Evolutionary conservation across 2,329 filamentous ascomycete species (phyloP).

Genomic region (Epichloe sibirici): DNA sequence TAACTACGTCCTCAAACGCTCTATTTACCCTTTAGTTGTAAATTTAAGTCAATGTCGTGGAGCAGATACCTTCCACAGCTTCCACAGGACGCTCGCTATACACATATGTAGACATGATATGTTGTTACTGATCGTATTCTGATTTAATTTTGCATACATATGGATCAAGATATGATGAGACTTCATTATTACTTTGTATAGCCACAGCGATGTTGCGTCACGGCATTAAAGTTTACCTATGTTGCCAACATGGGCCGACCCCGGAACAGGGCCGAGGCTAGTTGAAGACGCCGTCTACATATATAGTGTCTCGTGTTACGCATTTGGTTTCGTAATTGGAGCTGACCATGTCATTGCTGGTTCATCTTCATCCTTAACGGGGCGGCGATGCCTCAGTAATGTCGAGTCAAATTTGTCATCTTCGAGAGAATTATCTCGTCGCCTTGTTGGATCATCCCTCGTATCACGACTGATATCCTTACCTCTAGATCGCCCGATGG

Average conservation of each 20-base stretch:
- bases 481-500: constrained; percentile 40
- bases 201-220: neutral
- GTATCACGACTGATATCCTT: constrained; percentile 39
- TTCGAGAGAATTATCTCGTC: constrained; percentile 35
- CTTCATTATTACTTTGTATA: neutral
- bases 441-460: constrained; percentile 32
- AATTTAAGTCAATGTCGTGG: neutral
- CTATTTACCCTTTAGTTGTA: constrained; percentile 15
- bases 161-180: neutral
- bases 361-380: constrained; percentile 24
- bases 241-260: neutral
- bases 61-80: neutral
- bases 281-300: neutral
- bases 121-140: no score
- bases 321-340: constrained; percentile 22
- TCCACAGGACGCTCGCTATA: no score
- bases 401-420: constrained; percentile 24
- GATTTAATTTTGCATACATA: no score
- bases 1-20: constrained; percentile 45
- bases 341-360: constrained; percentile 36
- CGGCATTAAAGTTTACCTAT: neutral
- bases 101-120: no score
- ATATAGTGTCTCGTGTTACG: neutral
- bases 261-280: no score
- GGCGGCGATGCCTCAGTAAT: constrained; percentile 27